Percentiles rank a stretch among this genome's conserved stretches.
These are phyloP conservation scores for Starmera pachycereana DNA, from an alignment of 805 yeast genomes.

Conservation along the genomic window DNA sequence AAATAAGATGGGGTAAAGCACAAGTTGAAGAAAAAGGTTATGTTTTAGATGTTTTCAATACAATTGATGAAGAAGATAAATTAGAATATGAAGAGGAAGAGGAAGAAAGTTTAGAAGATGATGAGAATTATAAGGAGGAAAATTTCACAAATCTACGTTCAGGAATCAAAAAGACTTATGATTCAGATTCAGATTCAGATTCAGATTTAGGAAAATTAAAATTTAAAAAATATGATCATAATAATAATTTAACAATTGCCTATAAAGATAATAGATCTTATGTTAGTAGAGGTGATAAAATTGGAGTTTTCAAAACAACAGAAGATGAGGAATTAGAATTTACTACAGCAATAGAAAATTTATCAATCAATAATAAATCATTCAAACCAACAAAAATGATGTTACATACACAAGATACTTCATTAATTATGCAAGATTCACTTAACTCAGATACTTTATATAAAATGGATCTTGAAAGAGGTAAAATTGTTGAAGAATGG, in stretches of 20 bases:
- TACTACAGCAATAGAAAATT: slow-evolving; percentile 55
- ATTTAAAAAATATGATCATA: slow-evolving; percentile 28
- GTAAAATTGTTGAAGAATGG: slow-evolving; percentile 86
- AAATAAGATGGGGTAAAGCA: slow-evolving; percentile 34
- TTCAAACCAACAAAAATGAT: slow-evolving; percentile 55
- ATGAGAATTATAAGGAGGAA: slow-evolving; percentile 23
- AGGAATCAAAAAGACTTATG: slow-evolving; percentile 12
- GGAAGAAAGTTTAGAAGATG: slow-evolving; percentile 20
- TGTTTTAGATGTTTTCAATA: slow-evolving; percentile 42
- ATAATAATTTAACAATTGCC: slow-evolving; percentile 64
- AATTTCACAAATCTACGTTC: slow-evolving; percentile 15
- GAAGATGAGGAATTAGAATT: slow-evolving; percentile 43
- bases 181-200: slow-evolving; percentile 27
- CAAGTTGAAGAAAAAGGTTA: slow-evolving; percentile 41
- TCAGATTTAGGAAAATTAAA: slow-evolving; percentile 20
- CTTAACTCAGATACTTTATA: slow-evolving; percentile 36
- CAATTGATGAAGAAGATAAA: slow-evolving; percentile 27
- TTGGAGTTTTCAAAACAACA: slow-evolving; percentile 69
- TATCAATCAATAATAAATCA: slow-evolving; percentile 39
- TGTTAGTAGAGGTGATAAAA: slow-evolving; percentile 67
- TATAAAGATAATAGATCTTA: slow-evolving; percentile 60
- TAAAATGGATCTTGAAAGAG: slow-evolving; percentile 72
- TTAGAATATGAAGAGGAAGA: slow-evolving; percentile 18
- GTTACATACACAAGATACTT: slow-evolving; percentile 68
- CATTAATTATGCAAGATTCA: slow-evolving; percentile 55